A percentile compares a stretch with the other conserved stretches of the same genome.
phyloP scores from a whole-genome alignment of 768 basidiomycete species.

The Candolleomyces efflorescens region DNA sequence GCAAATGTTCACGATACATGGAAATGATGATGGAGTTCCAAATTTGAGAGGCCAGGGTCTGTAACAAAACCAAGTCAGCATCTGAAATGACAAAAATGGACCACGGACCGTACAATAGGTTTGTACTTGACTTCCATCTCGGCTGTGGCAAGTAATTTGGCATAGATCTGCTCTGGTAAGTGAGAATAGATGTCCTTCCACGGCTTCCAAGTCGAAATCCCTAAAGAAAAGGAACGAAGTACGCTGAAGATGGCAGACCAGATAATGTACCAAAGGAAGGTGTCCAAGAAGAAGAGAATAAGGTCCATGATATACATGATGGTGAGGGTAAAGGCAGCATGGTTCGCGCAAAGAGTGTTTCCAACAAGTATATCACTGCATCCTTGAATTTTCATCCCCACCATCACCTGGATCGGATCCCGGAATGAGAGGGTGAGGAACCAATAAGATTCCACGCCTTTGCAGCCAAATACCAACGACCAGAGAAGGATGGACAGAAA shows the following conservation, averaged over 20 bases:
- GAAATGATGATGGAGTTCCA: conserved; percentile 99
- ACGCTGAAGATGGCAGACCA: conserved; percentile 97
- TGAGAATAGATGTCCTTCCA: conserved; percentile 98
- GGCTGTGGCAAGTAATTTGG: conserved; percentile 87
- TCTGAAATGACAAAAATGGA: neutral
- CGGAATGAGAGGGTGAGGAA: conserved; percentile 95
- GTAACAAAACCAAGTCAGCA: neutral
- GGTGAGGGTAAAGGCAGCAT: conserved; percentile 90
- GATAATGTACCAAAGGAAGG: conserved; percentile 99
- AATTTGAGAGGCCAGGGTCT: conserved; percentile 97
- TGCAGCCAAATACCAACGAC: conserved; percentile 94
- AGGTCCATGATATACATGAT: conserved; percentile 99
- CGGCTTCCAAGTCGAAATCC: conserved; percentile 97
- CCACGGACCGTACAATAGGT: conserved; percentile 82
- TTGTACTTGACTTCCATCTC: conserved; percentile 99
- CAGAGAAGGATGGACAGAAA: conserved; percentile 78
- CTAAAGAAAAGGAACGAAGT: conserved; percentile 84
- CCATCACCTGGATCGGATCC: conserved; percentile 93
- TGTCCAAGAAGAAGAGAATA: conserved; percentile 96
- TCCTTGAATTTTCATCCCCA: conserved; percentile 90
- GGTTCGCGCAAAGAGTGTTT: conserved; percentile 78
- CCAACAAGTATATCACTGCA: conserved; percentile 89
- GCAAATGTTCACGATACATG: conserved; percentile 98
- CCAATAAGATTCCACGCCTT: conserved; percentile 96
- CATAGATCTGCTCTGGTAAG: conserved; percentile 93